Conservation (phyloP, 257 asterid species). For the Fraxinus anomala region DNA sequence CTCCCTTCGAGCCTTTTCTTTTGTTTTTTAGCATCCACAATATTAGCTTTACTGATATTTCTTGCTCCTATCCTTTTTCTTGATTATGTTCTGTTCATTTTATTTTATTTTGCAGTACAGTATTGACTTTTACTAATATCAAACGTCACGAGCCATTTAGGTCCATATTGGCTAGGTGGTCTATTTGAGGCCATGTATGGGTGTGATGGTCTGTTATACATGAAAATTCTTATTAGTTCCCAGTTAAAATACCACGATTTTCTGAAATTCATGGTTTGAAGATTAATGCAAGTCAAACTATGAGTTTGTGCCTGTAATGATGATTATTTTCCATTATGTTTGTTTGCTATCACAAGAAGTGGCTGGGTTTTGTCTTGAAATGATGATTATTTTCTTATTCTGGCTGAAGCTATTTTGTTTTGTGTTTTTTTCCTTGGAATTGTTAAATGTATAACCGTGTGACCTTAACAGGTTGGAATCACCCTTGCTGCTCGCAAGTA, state of each 20-base stretch:
- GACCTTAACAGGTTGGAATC: conserved; percentile 71
- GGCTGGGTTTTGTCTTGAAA: neutral
- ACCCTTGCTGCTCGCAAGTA: conserved; percentile 78
- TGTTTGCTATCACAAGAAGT: neutral
- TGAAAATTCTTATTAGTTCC: neutral
- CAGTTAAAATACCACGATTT: neutral
- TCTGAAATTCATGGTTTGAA: neutral
- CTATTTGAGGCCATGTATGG: neutral
- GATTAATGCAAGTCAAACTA: neutral
- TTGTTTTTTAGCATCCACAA: neutral
- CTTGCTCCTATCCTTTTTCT: neutral
- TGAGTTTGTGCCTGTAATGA: neutral
- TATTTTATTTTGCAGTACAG: neutral
- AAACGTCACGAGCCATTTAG: neutral
- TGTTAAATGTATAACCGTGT: conserved; percentile 20
- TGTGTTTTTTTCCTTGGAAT: neutral
- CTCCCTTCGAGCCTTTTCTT: neutral
- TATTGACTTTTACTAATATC: neutral
- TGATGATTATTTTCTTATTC: neutral
- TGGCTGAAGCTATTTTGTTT: neutral
- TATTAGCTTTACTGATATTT: neutral
- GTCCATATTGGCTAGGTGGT: neutral
- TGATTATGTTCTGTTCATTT: neutral
- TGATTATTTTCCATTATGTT: neutral
- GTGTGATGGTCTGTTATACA: neutral